Evolutionary conservation across 2,329 filamentous ascomycete species (phyloP).

Genomic region (Zasmidium angulare): DNA sequence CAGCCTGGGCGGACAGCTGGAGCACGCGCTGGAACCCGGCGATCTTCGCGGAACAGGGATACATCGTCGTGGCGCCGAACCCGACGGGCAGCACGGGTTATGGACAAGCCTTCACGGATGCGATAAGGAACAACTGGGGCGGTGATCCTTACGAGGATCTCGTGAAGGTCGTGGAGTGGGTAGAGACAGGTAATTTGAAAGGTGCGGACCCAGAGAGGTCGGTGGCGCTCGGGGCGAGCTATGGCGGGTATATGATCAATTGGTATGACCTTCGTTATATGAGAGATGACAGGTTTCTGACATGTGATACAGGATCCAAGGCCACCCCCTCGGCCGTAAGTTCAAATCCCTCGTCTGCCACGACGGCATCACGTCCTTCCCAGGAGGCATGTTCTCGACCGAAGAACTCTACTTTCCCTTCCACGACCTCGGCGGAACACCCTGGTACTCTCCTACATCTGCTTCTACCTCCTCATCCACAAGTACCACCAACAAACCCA

Average conservation of each 20-base stretch:
- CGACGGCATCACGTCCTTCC: constrained; percentile 32
- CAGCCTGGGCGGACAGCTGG: constrained; percentile 32
- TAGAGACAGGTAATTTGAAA: constrained; percentile 60
- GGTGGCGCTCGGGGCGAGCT: constrained; percentile 73
- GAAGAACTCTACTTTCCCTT: constrained; percentile 59
- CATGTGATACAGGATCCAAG: constrained; percentile 67
- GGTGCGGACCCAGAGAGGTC: constrained; percentile 69
- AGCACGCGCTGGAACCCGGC: constrained; percentile 34
- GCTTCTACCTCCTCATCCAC: constrained; percentile 8
- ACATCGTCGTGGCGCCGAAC: constrained; percentile 32
- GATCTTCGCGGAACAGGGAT: constrained; percentile 35
- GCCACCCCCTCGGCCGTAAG: constrained; percentile 75
- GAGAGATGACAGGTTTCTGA: not conserved
- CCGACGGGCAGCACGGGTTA: constrained; percentile 33
- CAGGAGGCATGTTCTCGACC: constrained; percentile 32
- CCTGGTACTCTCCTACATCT: constrained; percentile 46
- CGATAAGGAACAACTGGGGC: constrained; percentile 79
- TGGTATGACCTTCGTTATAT: constrained; percentile 6
- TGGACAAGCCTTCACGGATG: constrained; percentile 40
- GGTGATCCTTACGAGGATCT: constrained; percentile 81
- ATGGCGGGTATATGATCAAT: constrained; percentile 73
- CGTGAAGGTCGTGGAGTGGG: constrained; percentile 72
- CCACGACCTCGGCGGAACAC: constrained; percentile 51
- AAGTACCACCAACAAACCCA: constrained; percentile 10
- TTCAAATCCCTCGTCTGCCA: constrained; percentile 83